phyloP scores from a whole-genome alignment of 768 basidiomycete genomes.

The Pleurotus tuoliensis region DNA sequence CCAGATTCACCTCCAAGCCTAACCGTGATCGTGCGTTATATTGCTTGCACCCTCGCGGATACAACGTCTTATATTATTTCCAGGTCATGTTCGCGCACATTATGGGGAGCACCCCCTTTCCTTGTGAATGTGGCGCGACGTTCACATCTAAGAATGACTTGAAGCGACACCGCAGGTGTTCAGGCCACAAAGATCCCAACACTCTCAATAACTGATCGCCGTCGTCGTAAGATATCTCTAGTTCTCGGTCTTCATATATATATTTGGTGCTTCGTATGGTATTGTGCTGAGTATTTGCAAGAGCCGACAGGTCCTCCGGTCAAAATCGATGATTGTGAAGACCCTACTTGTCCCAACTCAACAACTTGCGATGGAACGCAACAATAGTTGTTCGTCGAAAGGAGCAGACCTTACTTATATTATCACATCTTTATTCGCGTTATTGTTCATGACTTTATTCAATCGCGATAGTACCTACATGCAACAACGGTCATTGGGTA shows the following conservation, averaged over 20 bases:
- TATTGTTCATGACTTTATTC: too few species aligned
- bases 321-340: slow-evolving; percentile 4
- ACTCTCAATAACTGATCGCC: neutral
- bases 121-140: neutral
- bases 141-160: neutral
- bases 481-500: too few species aligned
- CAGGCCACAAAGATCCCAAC: neutral
- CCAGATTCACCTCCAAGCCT: neutral
- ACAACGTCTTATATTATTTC: neutral
- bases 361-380: neutral
- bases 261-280: too few species aligned
- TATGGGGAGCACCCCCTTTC: neutral
- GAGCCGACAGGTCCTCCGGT: neutral
- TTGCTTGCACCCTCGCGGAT: neutral
- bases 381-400: too few species aligned
- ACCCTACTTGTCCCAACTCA: slow-evolving; percentile 1
- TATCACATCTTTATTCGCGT: too few species aligned
- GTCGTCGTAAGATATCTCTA: neutral
- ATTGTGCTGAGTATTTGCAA: neutral
- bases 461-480: too few species aligned
- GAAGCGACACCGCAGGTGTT: neutral
- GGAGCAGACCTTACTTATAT: too few species aligned
- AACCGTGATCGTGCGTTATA: neutral
- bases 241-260: too few species aligned
- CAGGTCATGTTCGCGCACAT: neutral